Evolutionary conservation across 2,329 filamentous ascomycete genomes (phyloP), one percentile per base, ranked within the genome.

Genomic region (Dissoconium aciculare): DNA sequence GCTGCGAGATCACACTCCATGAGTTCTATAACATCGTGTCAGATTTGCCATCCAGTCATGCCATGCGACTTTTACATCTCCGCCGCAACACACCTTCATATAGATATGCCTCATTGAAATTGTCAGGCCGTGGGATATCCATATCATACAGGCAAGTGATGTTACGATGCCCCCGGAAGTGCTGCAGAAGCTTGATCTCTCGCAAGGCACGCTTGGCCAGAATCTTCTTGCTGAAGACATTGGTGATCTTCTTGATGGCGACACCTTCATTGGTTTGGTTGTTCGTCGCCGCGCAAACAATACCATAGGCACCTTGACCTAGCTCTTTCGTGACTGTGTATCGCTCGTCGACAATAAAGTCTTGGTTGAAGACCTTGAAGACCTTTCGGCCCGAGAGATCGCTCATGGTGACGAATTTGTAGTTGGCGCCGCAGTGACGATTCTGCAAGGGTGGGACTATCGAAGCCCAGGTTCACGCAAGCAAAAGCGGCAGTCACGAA

Each of bases 151-250:
- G 68, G 59, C 89, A 98, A 53, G 89, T 95, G 58, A 98, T 98
- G 42, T 66, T 66, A 36, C 62, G 53, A 46, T 66, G 62, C 23
- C 61, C 63, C 54, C 89, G 73, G 64, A 98, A 98, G 61, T 98
- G 89, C 64, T 95, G 87, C 42, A 98, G 69, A 46, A 98, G 71
- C 71, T 95, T 98, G 63, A 98, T 95, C 64, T 98, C 89, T 58
- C 89, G 76, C 66, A 98, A 62, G 29, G 89, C 89, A 53, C 89
- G 81, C 74, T 98, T 98, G 50, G 89, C 89, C 45, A 98, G 70
- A 47, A 98, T 98, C 74, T 95, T 95, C 66, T 98, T 98, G 71
- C 84, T 94, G 62, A 98, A 98, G 50, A 98, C 87, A 79, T 98
- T 98, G 65, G 89, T 98, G 56, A 98, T 83, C 63, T 98, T 98